These are phyloP conservation scores for Amaranthus cruentus DNA, from an alignment of 148 eudicot species.

Conservation along the genomic window DNA sequence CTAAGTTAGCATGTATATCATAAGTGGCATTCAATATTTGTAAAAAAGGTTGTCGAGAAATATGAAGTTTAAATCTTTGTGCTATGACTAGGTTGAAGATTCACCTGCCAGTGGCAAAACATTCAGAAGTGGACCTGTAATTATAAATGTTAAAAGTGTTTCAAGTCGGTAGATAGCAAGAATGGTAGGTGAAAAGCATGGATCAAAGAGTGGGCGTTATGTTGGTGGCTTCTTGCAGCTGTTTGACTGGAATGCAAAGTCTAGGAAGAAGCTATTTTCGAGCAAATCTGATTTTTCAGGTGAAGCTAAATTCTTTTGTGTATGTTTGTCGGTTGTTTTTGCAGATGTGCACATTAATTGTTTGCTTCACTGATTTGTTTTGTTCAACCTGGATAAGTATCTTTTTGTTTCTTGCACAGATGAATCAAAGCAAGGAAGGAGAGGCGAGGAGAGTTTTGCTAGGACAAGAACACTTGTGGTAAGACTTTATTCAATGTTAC, in stretches of 20 bases:
- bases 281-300: slow-evolving; percentile 76
- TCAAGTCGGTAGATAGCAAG: slow-evolving; percentile 22
- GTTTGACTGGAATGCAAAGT: slow-evolving; percentile 97
- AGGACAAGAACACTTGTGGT: slow-evolving; percentile 53
- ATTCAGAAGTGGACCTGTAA: slow-evolving; percentile 17
- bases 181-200: slow-evolving; percentile 71
- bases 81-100: slow-evolving; percentile 12
- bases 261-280: slow-evolving; percentile 82
- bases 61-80: not conserved
- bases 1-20: not conserved
- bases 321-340: not conserved
- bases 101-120: not conserved
- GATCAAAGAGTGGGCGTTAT: slow-evolving; percentile 69
- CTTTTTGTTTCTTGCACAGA: slow-evolving; percentile 35
- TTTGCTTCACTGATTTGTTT: not conserved
- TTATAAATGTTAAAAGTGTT: slow-evolving; percentile 14
- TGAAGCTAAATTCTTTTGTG: slow-evolving; percentile 18
- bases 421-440: slow-evolving; percentile 65
- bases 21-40: not conserved
- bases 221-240: slow-evolving; percentile 93
- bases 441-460: slow-evolving; percentile 60
- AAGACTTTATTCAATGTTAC: slow-evolving; percentile 12
- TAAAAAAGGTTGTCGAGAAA: not conserved
- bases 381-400: slow-evolving; percentile 15
- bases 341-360: not conserved